Evolutionary conservation across 2,329 filamentous ascomycete species (phyloP).

Genomic region (Neophaeococcomyces aloes): DNA sequence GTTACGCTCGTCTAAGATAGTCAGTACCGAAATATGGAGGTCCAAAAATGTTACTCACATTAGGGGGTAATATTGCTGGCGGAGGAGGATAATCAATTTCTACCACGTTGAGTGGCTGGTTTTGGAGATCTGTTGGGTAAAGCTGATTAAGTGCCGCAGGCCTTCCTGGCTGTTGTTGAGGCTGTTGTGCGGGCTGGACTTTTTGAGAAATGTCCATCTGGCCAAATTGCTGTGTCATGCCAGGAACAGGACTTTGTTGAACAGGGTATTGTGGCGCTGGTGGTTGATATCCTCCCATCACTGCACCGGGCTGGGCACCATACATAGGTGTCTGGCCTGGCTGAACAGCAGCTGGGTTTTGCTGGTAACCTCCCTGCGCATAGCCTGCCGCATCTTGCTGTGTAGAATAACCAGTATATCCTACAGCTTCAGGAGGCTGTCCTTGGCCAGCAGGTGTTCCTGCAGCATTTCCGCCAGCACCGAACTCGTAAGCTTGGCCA

Average conservation of each 20-base stretch:
- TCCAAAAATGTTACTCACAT: conserved; percentile 51
- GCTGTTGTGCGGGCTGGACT: conserved; percentile 40
- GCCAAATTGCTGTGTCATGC: conserved; percentile 73
- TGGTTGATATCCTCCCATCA: conserved; percentile 55
- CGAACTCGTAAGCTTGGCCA: conserved; percentile 87
- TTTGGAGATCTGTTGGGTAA: conserved; percentile 81
- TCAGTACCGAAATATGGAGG: conserved; percentile 29
- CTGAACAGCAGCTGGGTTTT: conserved; percentile 25
- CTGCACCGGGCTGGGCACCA: conserved; percentile 31
- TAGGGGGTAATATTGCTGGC: conserved; percentile 78
- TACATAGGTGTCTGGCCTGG: conserved; percentile 23
- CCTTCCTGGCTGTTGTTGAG: conserved; percentile 26
- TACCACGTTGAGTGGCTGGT: conserved; percentile 85
- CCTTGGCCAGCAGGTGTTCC: conserved; percentile 32
- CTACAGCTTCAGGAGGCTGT: conserved; percentile 43
- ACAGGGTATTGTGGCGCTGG: conserved; percentile 57
- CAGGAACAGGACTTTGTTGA: conserved; percentile 45
- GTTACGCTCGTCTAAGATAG: conserved; percentile 67
- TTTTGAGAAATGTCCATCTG: conserved; percentile 58
- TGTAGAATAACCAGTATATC: conserved; percentile 52
- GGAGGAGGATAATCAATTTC: conserved; percentile 88
- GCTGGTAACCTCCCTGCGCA: conserved; percentile 33
- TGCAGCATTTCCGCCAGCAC: conserved; percentile 70
- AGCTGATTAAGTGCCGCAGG: conserved; percentile 60
- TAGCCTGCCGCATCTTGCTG: conserved; percentile 39